Evolutionary conservation across 1,284 basidiomycete genomes (phyloP), one percentile per base, ranked within the genome.

Genomic region (Trametes polyzona): DNA sequence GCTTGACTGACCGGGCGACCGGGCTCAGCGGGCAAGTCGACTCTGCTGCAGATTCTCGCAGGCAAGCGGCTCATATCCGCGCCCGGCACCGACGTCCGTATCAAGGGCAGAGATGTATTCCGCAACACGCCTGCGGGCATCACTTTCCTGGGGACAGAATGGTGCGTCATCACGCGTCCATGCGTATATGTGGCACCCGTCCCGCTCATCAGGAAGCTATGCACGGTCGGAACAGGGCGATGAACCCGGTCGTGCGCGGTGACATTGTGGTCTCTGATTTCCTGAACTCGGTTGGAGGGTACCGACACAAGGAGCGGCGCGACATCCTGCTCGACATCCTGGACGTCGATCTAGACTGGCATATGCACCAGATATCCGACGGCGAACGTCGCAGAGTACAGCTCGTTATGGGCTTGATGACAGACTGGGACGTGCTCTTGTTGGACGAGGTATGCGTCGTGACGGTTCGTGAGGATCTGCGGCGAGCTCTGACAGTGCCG

Each of bases 371-470:
- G 59, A 96, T 99, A 63, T 96, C 93, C 16, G 97, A 99, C 71
- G 97, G 97, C 40, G 97, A 99, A 76, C 83, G 96, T 32, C 83
- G 97, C 27, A 77, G 93, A 1, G 95, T 99, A 4, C 97, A 99
- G 74, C 86, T 99, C 23, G 94, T 93, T 64, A 96, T 98, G 83
- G 97, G 97, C 2, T 81, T 99, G 23, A 99, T 99, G 97, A 83
- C 83, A 23, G 89, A 93, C 32, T 99, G 95, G 95, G 90, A 97
- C 65, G 83, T 99, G 19, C 77, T 99, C 4, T 78, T 99, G 4
- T 83, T 99, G 8, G 96, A 99, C 69, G 97, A 99, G 79, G 95
- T 88, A 53, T 23, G 71, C 21, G 27, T 16, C 39, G 43, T 19
- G 23, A 17, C 3, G 16, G n/a, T 19, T 36, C 35, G 37, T 17